These are phyloP conservation scores for Pezizomycotina sp. DNA, from an alignment of 2,329 filamentous ascomycete species.

Conservation along the genomic window DNA sequence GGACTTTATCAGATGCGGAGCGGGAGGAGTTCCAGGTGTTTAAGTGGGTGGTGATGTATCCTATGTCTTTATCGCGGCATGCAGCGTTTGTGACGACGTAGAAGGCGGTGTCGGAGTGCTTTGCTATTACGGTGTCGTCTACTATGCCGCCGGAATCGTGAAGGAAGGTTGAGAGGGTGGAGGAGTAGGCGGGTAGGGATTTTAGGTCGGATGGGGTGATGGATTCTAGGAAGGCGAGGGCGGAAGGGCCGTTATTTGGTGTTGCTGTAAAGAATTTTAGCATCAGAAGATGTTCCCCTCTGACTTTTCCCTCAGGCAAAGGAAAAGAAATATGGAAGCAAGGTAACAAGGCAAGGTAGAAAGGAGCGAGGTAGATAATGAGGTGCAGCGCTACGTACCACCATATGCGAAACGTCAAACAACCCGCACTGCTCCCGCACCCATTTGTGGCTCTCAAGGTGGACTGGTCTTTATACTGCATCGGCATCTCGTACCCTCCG, in stretches of 20 bases:
- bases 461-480: conserved; percentile 64
- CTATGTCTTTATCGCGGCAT: conserved; percentile 73
- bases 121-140: conserved; percentile 82
- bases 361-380: neutral
- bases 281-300: too few relatives aligned
- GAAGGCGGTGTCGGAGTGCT: conserved; percentile 53
- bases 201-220: conserved; percentile 63
- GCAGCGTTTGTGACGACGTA: conserved; percentile 94
- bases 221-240: conserved; percentile 62
- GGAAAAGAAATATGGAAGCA: too few relatives aligned
- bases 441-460: conserved; percentile 77
- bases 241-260: conserved; percentile 57
- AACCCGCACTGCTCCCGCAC: conserved; percentile 75
- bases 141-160: conserved; percentile 80
- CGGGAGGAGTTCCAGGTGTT: conserved; percentile 40
- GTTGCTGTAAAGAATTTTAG: conserved; percentile 9
- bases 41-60: conserved; percentile 57
- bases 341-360: neutral
- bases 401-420: conserved; percentile 97
- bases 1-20: conserved; percentile 39
- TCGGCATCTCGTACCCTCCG: conserved; percentile 80
- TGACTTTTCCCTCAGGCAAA: too few relatives aligned
- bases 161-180: conserved; percentile 70
- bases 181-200: conserved; percentile 48
- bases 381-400: conserved; percentile 28